A percentile compares a stretch with the other conserved stretches of the same genome.
Evolutionary conservation across 2,329 filamentous ascomycete genomes (phyloP).

Genomic region (Aspergillus pseudoviridinutans): DNA sequence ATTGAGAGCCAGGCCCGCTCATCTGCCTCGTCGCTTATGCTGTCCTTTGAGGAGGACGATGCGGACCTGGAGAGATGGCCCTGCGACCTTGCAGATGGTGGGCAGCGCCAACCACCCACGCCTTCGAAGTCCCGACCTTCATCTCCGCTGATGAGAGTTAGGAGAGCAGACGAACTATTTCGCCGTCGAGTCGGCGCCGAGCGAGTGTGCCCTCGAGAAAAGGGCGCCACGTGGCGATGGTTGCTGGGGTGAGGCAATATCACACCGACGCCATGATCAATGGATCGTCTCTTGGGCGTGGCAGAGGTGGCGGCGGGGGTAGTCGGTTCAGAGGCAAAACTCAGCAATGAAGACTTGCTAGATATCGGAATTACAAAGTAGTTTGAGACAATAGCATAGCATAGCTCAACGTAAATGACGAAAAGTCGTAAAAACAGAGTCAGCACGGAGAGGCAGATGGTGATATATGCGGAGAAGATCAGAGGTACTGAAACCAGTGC

Average conservation of each 20-base stretch:
- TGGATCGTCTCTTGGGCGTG: slow-evolving; percentile 22
- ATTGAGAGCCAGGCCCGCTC: slow-evolving; percentile 37
- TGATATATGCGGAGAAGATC: slow-evolving; percentile 59
- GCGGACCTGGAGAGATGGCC: slow-evolving; percentile 18
- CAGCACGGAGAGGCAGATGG: slow-evolving; percentile 58
- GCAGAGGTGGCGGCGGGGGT: slow-evolving; percentile 16
- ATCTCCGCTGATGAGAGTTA: slow-evolving; percentile 28
- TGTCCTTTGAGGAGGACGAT: slow-evolving; percentile 23
- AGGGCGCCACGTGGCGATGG: slow-evolving; percentile 4
- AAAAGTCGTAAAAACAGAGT: slow-evolving; percentile 59
- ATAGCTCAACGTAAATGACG: slow-evolving; percentile 62
- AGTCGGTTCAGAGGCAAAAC: slow-evolving; percentile 27
- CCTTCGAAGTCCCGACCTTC: slow-evolving; percentile 43
- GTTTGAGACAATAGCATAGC: slow-evolving; percentile 54
- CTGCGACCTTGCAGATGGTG: slow-evolving; percentile 15
- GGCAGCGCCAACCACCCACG: slow-evolving; percentile 38
- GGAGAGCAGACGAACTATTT: slow-evolving; percentile 16
- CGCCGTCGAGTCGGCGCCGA: slow-evolving; percentile 4
- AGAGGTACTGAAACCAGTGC: slow-evolving; percentile 61
- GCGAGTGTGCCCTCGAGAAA: slow-evolving; percentile 2
- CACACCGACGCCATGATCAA: slow-evolving; percentile 13
- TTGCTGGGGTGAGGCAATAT: neutral
- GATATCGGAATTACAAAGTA: slow-evolving; percentile 43
- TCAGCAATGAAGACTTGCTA: slow-evolving; percentile 24
- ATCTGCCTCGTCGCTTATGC: slow-evolving; percentile 24